Conservation (phyloP, 352 stramenopile species). For the Thalassiosira gravida region DNA sequence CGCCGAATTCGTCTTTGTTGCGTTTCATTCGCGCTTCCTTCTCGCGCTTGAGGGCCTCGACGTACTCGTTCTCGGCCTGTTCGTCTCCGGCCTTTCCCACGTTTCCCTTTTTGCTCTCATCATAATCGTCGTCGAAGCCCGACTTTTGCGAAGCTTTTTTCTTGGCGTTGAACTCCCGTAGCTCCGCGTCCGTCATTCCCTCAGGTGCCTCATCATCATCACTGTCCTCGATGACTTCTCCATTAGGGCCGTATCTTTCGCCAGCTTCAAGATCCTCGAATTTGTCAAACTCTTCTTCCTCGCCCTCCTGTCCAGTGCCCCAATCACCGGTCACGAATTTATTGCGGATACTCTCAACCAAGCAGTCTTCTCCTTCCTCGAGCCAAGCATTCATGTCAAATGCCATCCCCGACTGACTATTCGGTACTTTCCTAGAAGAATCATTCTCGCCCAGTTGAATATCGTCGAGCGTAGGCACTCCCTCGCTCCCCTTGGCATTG, state of each 20-base stretch:
- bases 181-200: slow-evolving; percentile 85
- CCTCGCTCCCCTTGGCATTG: slow-evolving; percentile 1
- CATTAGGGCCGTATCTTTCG: slow-evolving; percentile 84
- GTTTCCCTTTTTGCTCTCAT: slow-evolving; percentile 83
- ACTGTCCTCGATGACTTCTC: slow-evolving; percentile 62
- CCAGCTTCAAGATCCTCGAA: slow-evolving; percentile 98
- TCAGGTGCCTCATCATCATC: slow-evolving; percentile 58
- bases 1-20: slow-evolving; percentile 94
- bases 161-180: slow-evolving; percentile 90
- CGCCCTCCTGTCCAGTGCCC: slow-evolving; percentile 84
- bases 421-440: slow-evolving; percentile 59
- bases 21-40: slow-evolving; percentile 81
- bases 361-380: slow-evolving; percentile 76
- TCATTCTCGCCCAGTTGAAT: slow-evolving; percentile 75
- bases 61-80: slow-evolving; percentile 83
- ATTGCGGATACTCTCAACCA: slow-evolving; percentile 85
- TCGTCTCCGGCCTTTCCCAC: slow-evolving; percentile 74
- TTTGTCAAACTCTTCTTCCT: slow-evolving; percentile 92
- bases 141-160: slow-evolving; percentile 88
- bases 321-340: slow-evolving; percentile 97
- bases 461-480: slow-evolving; percentile 25
- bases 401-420: slow-evolving; percentile 21
- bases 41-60: slow-evolving; percentile 81
- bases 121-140: slow-evolving; percentile 82
- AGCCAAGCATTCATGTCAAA: slow-evolving; percentile 74